Conservation (phyloP, 495 filamentous ascomycete species). For the Penicillium fimorum region DNA sequence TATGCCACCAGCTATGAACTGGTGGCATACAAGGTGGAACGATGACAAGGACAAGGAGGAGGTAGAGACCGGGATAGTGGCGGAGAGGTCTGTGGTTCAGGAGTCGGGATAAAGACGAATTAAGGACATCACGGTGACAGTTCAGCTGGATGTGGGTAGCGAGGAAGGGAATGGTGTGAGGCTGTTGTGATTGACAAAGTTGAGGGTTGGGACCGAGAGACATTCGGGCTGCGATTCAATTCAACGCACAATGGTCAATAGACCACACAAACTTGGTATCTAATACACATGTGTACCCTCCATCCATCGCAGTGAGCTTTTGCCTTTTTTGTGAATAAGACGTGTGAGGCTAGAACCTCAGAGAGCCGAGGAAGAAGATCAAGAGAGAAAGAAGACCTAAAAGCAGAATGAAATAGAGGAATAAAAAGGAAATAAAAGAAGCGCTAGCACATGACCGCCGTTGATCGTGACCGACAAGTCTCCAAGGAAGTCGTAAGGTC, state of each 20-base stretch:
- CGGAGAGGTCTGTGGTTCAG: constrained; percentile 1
- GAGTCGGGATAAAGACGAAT: constrained; percentile 12
- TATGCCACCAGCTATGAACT: background rate
- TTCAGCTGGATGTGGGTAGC: constrained; percentile 13
- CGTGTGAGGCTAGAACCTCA: constrained; percentile 44
- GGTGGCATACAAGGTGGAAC: constrained; percentile 4
- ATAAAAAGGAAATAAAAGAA: constrained; percentile 49
- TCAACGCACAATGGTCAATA: constrained; percentile 20
- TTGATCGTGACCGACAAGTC: constrained; percentile 39
- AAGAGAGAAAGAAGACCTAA: constrained; percentile 34
- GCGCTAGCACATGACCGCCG: constrained; percentile 36
- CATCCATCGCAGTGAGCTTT: constrained; percentile 31
- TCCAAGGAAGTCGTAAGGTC: constrained; percentile 38
- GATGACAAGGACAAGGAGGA: constrained; percentile 7
- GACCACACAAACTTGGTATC: constrained; percentile 29
- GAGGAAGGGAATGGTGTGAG: constrained; percentile 16
- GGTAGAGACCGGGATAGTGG: constrained; percentile 3
- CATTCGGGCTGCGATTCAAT: constrained; percentile 21
- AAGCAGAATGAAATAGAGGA: constrained; percentile 27
- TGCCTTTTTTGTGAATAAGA: constrained; percentile 44
- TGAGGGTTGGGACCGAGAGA: constrained; percentile 7
- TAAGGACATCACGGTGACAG: constrained; percentile 5
- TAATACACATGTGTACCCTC: constrained; percentile 26
- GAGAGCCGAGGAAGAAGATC: constrained; percentile 44
- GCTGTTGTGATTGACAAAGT: constrained; percentile 6